Evolutionary conservation across 2,329 filamentous ascomycete genomes (phyloP).

Genomic region (Volutella citrinella): DNA sequence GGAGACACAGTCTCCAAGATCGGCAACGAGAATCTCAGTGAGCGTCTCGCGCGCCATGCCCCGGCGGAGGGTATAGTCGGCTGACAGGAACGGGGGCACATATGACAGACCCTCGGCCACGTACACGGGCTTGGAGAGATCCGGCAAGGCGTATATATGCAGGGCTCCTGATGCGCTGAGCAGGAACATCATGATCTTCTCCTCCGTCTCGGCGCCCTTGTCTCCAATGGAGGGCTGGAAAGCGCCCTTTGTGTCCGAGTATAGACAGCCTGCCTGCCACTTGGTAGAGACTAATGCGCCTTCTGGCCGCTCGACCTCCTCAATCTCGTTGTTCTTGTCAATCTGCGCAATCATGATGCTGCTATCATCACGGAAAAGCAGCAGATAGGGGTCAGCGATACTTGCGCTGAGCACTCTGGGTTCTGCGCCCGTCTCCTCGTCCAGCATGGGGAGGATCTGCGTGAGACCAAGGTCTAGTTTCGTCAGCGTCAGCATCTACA

Average conservation of each 20-base stretch:
- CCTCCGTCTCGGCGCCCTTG: slow-evolving; percentile 36
- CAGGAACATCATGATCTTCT: slow-evolving; percentile 70
- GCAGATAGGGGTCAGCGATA: slow-evolving; percentile 81
- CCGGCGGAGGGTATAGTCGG: slow-evolving; percentile 66
- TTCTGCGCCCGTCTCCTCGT: slow-evolving; percentile 83
- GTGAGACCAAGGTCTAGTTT: slow-evolving; percentile 75
- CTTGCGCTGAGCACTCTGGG: slow-evolving; percentile 76
- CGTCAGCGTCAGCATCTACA: slow-evolving; percentile 16
- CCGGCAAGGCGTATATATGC: slow-evolving; percentile 71
- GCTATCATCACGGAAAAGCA: slow-evolving; percentile 80
- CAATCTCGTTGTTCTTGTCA: slow-evolving; percentile 74
- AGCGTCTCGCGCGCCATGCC: slow-evolving; percentile 70
- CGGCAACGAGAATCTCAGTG: slow-evolving; percentile 76
- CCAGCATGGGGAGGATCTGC: slow-evolving; percentile 89
- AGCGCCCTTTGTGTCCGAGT: slow-evolving; percentile 60
- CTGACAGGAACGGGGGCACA: slow-evolving; percentile 71
- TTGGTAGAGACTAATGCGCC: slow-evolving; percentile 56
- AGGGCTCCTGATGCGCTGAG: slow-evolving; percentile 72
- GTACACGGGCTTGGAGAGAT: slow-evolving; percentile 69
- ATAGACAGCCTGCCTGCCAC: slow-evolving; percentile 83
- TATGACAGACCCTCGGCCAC: slow-evolving; percentile 74
- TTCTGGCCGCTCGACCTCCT: slow-evolving; percentile 70
- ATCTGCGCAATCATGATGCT: slow-evolving; percentile 78
- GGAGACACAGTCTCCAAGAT: slow-evolving; percentile 73
- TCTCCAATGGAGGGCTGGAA: slow-evolving; percentile 45